Evolutionary conservation across 2,329 filamentous ascomycete genomes (phyloP), one percentile per base, ranked within the genome.

Genomic region (Herpomyces periplanetae): DNA sequence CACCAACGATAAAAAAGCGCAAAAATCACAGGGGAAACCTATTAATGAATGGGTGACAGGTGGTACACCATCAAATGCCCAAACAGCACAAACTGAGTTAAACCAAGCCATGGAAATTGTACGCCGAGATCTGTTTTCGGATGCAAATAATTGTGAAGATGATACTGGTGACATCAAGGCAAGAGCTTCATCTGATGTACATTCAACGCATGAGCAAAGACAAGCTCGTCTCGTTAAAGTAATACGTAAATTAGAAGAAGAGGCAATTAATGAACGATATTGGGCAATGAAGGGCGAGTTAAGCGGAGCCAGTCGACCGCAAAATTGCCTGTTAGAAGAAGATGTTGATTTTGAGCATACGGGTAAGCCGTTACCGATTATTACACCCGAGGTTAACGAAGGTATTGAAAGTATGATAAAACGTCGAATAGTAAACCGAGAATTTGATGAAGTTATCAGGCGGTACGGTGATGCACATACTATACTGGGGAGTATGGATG

Each of bases 341-440:
- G 71, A 91, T 30, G 51, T 96, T 11, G 75, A 91, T 27, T 96
- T 91, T 33, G 80, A 96, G 40, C 59, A 84, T 30, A 57, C 68
- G 10, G 80, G 80, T 32, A 96, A 91, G 37, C 75, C 80, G 1
- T 63, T 91, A 1, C 69, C 75, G 2, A 65, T 91, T 24, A 71
- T 88, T 34, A 91, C 80, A 0, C 61, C 66, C 16, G 73, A 88
- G 36, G 49, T 84, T 15, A 84, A 59, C 20, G 73, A 88, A 36
- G 59, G 60, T 29, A 84, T 96, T 22, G 80, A 96, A 39, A 62
- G 66, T 13, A 51, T 96, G 23, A 73, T 96, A 43, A 91, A 91
- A 41, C 57, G 69, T 15, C 63, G 80, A 19, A 88, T 96, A 28
- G 43, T 91, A 7, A 59, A 65, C 1, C 59, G 62, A 26, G 65